Evolutionary conservation across 345 rosid genomes (phyloP), one percentile per base, ranked within the genome.

Genomic region (rapeseed (Brassica napus)): DNA sequence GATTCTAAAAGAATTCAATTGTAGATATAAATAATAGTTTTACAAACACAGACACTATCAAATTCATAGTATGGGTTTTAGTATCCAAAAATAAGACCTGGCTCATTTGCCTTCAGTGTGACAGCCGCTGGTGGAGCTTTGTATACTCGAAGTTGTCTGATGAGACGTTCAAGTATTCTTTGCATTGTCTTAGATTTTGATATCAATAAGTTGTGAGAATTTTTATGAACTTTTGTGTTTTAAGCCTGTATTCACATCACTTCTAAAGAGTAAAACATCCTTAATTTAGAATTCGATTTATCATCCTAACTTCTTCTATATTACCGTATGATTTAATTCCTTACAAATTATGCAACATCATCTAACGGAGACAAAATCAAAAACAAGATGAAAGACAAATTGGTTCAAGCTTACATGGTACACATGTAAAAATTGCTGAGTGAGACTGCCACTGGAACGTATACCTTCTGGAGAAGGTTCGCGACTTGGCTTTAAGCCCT

Each of bases 341-440:
- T 52, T 52, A 52, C 21, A n/a, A 52, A 47, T 47, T 47, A 47
- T 47, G 55, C 16, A 47, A 47, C 6, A 47, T 47, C 55, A 47
- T 52, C 57, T 52, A 52, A 47, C 57, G 18, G 63, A 14, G n/a
- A 59, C 31, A 24, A 59, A 59, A 59, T 23, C 63, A 10, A 59
- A 58, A 21, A 3, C 62, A 58, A 58, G 30, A 58, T 21, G 62
- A 21, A 58, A 58, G 6, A 58, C 62, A 0, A 59, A 59, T 23
- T 23, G 63, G 14, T 58, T 58, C 63, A 58, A 58, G 63, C 61
- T 32, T 57, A 57, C 61, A 58, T 58, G 30, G 63, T 58, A 58
- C 62, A 58, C 11, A 55, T 55, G 16, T 30, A 7, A 59, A 26
- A 26, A 26, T 26, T 26, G 16, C 16, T 14, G 63, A 58, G 14